Conservation (phyloP, 1,284 basidiomycete species). For the Ganoderma boninense region DNA sequence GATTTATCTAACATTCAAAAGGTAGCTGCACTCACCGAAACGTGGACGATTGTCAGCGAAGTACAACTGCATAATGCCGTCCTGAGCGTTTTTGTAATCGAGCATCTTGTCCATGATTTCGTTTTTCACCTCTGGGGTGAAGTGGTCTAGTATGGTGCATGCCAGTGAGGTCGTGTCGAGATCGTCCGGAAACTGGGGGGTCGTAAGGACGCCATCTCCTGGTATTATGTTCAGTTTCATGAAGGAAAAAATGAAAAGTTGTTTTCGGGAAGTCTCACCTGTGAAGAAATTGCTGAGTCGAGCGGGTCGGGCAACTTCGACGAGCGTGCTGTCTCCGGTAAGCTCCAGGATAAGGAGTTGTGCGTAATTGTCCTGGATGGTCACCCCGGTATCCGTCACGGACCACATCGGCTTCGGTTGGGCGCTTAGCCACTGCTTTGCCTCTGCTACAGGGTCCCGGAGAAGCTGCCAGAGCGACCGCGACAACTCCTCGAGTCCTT, state of each 20-base stretch:
- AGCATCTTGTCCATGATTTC: constrained; percentile 24
- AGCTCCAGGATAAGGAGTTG: constrained; percentile 64
- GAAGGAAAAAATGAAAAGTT: background rate
- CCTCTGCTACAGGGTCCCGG: constrained; percentile 54
- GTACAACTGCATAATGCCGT: constrained; percentile 25
- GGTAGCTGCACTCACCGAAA: constrained; percentile 47
- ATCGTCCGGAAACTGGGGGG: constrained; percentile 48
- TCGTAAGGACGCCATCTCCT: constrained; percentile 8
- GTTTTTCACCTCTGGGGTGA: constrained; percentile 1
- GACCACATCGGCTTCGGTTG: constrained; percentile 55
- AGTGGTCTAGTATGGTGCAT: constrained; percentile 3
- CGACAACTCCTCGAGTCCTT: constrained; percentile 46
- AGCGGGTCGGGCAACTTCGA: constrained; percentile 57
- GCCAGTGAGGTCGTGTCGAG: constrained; percentile 44
- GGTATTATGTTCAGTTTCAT: background rate
- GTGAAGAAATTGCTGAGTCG: constrained; percentile 52
- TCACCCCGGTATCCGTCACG: constrained; percentile 51
- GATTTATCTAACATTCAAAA: constrained; percentile 36
- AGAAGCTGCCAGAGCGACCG: constrained; percentile 53
- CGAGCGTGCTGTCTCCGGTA: constrained; percentile 46
- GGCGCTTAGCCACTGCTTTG: constrained; percentile 46
- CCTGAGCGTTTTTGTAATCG: constrained; percentile 5
- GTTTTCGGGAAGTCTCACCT: constrained; percentile 8
- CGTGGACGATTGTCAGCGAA: constrained; percentile 19
- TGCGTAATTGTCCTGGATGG: constrained; percentile 59